Evolutionary conservation across 495 filamentous ascomycete species (phyloP), one percentile per base, ranked within the genome.

Genomic region (Neurospora sp.): DNA sequence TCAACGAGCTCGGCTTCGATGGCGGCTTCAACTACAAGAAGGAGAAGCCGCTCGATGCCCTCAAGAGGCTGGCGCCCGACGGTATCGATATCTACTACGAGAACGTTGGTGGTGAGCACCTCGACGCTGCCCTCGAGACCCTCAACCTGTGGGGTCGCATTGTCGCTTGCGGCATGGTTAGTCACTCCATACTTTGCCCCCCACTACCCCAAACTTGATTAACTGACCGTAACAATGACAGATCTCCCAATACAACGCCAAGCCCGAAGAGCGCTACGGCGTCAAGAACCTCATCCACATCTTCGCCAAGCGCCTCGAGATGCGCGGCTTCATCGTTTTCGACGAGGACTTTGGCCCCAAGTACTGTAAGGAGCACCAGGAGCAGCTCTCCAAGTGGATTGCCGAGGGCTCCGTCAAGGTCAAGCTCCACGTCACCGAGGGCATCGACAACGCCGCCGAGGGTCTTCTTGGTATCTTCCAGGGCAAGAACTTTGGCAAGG

Each of bases 41-140:
- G 75, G 85, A 87, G 83, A 73, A 90, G 88, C 78, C 92, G 87
- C 46, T 77, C 1, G 90, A 92, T 68, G 95, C 94, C 2, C 83
- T 97, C 69, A 81, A 84, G 74, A 86, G 93, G 74, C 83, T 97
- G 59, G 92, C 91, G 7, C 94, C 94, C 0, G 78, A 95, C 39
- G 95, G 94, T 12, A 87, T 98, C 68, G 93, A 97, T 78, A 97
- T 98, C 79, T 97, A 97, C 84, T 98, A 91, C 76, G 94, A 98
- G 81, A 97, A 97, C 74, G 94, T 98, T 22, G 94, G 94, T 9
- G 94, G 94, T 9, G 93, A 95, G 83, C 91, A 93, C 75, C 84
- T 97, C 42, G 91, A 94, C 74, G 94, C 93, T 31, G 88, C 91
- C 0, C 77, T 98, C 10, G 84, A 88, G 12, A 84, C 84, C 38